Evolutionary conservation across 2,329 filamentous ascomycete species (phyloP), one percentile per base, ranked within the genome.

Genomic region (Xylaria sp.): DNA sequence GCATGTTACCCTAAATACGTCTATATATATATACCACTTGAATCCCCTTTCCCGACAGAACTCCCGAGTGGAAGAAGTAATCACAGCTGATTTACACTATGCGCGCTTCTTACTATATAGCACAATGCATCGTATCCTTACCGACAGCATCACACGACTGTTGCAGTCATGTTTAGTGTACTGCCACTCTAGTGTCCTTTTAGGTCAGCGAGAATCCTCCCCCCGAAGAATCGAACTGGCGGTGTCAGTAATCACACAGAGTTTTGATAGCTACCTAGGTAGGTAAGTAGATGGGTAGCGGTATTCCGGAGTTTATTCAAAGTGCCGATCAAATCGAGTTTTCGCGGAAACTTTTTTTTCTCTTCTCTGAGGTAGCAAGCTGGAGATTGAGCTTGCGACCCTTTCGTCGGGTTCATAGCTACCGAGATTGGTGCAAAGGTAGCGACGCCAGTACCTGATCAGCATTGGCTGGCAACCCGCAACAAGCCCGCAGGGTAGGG

Each of bases 401-500:
- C 39, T 54, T 54, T 33, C 41, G 46, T 46, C 52, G 18, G 52
- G 41, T 67, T 52, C 58, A 48, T 62, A 61, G 48, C 43, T 67
- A 63, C 52, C 48, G 36, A 55, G 52, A 59, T 52, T 25, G 46
- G 39, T 48, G 41, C 36, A 54, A 39, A 28, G 58, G 64, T n/a
- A 64, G 25, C 33, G 25, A 58, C 59, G 39, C 55, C 36, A 48
- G 60, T 60, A 56, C 61, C 62, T 60, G 57, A 56, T 31, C 28
- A 36, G 28, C 54, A 62, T 55, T 66, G 52, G 43, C 43, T 54
- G 56, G 58, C 28, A 36, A 31, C 20, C 15, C 23, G 51, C 51
- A 51, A 43, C 60, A 55, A 55, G 6, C 43, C 54, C 28, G 48
- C 39, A 58, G 49, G 63, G 25, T 51, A 46, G 28, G 46, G 46